Conservation (phyloP, 306 rosid species). For the Acacia acuminata region DNA sequence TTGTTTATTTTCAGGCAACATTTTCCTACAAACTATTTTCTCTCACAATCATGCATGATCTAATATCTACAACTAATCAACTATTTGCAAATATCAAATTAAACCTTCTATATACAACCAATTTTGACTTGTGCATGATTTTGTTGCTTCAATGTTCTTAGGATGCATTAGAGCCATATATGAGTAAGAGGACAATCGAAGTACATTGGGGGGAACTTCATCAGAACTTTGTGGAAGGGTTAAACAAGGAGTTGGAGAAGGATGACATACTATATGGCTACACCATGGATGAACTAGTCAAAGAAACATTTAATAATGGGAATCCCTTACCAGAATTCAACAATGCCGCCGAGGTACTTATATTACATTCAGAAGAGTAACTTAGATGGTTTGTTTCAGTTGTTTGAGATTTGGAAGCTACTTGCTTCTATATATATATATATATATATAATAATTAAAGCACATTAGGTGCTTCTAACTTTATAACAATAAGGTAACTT, state of each 20-base stretch:
- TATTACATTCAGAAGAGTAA: conserved; percentile 33
- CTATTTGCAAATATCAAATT: not conserved
- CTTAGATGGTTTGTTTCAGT: conserved; percentile 24
- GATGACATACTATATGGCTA: conserved; percentile 75
- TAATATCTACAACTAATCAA: not conserved
- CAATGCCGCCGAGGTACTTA: conserved; percentile 88
- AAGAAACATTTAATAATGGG: conserved; percentile 87
- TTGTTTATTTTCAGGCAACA: not conserved
- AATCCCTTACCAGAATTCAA: conserved; percentile 88
- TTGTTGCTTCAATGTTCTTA: conserved; percentile 36
- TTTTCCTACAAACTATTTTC: not conserved
- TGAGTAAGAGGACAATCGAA: conserved; percentile 80
- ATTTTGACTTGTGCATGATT: conserved; percentile 1
- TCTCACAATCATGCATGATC: not conserved
- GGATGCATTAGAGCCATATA: conserved; percentile 94
- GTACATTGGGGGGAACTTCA: conserved; percentile 90
- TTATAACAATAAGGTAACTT: not conserved
- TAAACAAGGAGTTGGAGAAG: conserved; percentile 81
- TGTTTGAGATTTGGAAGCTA: not conserved
- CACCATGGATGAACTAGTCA: conserved; percentile 88
- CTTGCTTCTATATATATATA: no score
- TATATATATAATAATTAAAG: conserved; percentile 5
- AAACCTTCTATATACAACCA: not conserved
- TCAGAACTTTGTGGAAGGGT: conserved; percentile 63
- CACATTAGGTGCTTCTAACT: not conserved